Evolutionary conservation across 2,329 filamentous ascomycete species (phyloP).

Genomic region (Coniochaeta pulveracea): DNA sequence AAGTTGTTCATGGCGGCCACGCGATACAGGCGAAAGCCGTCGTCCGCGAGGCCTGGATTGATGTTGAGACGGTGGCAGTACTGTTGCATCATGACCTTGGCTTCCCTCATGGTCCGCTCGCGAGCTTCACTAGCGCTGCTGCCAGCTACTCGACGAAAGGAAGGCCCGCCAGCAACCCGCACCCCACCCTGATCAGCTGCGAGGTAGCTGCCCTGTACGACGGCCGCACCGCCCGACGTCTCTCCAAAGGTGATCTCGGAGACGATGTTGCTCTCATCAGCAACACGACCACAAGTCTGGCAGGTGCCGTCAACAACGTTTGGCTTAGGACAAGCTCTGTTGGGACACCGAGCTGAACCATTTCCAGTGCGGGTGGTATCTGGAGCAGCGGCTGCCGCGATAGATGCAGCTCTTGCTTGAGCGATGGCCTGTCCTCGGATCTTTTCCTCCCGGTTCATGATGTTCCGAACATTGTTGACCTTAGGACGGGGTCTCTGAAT

Average conservation of each 20-base stretch:
- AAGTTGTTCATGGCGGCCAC: conserved; percentile 65
- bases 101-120: conserved; percentile 49
- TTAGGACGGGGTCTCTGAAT: conserved; percentile 10
- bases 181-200: conserved; percentile 76
- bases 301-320: conserved; percentile 60
- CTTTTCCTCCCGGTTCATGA: conserved; percentile 13
- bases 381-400: conserved; percentile 14
- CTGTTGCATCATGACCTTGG: conserved; percentile 47
- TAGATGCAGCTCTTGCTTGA: conserved; percentile 9
- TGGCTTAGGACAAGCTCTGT: conserved; percentile 25
- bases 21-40: conserved; percentile 64
- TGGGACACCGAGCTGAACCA: conserved; percentile 15
- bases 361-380: conserved; percentile 16
- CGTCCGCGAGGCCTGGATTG: conserved; percentile 50
- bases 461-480: conserved; percentile 14
- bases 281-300: conserved; percentile 71
- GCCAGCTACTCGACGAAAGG: conserved; percentile 42
- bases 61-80: conserved; percentile 49
- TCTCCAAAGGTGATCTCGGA: conserved; percentile 89
- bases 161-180: conserved; percentile 49
- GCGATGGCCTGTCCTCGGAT: background rate
- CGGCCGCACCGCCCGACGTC: conserved; percentile 69
- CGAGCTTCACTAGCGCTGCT: conserved; percentile 44
- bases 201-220: conserved; percentile 84
- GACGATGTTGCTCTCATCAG: conserved; percentile 81